Conservation (phyloP, 768 basidiomycete genomes). For the Mycena latifolia region DNA sequence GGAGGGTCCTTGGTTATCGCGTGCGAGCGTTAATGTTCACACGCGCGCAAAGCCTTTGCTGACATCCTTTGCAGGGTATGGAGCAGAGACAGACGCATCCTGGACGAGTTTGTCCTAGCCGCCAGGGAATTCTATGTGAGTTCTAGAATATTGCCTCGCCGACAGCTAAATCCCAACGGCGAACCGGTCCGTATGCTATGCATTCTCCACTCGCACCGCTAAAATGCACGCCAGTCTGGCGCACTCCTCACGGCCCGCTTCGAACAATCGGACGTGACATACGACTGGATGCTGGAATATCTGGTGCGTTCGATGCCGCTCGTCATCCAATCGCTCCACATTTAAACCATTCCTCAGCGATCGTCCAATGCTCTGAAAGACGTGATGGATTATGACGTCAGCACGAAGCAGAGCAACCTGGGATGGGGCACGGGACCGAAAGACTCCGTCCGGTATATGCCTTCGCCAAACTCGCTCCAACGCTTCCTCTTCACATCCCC, state of each 20-base stretch:
- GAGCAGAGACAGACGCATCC: slow-evolving; percentile 24
- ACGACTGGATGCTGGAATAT: slow-evolving; percentile 34
- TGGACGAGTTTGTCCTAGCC: slow-evolving; percentile 32
- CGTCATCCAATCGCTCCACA: too few species aligned
- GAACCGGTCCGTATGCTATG: slow-evolving; percentile 24
- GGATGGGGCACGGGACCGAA: slow-evolving; percentile 10
- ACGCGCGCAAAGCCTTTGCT: too few species aligned
- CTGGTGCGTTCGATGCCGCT: slow-evolving; percentile 7
- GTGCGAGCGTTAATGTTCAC: slow-evolving; percentile 6
- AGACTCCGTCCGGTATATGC: slow-evolving; percentile 13
- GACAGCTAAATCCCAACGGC: slow-evolving; percentile 9
- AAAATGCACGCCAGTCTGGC: slow-evolving; percentile 13
- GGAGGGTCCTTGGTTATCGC: slow-evolving; percentile 13
- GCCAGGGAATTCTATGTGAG: slow-evolving; percentile 30
- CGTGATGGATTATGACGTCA: slow-evolving; percentile 11
- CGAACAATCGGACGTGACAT: slow-evolving; percentile 19
- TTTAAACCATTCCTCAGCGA: background rate
- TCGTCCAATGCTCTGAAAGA: slow-evolving; percentile 13
- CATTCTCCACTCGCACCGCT: too few species aligned
- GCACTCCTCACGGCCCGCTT: slow-evolving; percentile 24
- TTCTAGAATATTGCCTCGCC: slow-evolving; percentile 17
- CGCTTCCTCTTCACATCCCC: slow-evolving; percentile 15
- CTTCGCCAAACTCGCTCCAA: slow-evolving; percentile 2
- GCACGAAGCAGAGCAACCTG: slow-evolving; percentile 15
- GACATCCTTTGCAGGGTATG: slow-evolving; percentile 26